Evolutionary conservation across 2,329 filamentous ascomycete genomes (phyloP), one percentile per base, ranked within the genome.

Genomic region (Fusarium pseudoanthophilum): DNA sequence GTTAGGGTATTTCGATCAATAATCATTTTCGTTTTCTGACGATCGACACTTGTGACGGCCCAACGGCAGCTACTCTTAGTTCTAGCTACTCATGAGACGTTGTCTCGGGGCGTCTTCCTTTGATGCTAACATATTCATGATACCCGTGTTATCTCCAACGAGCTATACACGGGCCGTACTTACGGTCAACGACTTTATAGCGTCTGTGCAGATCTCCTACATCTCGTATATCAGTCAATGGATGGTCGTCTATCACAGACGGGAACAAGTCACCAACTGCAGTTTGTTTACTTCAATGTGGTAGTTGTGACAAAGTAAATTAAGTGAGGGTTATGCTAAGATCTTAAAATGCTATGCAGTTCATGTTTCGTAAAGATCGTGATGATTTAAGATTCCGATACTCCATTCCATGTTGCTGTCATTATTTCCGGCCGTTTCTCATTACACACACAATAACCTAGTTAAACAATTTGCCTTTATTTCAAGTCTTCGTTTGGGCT

Each of bases 321-420:
- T 53, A 39, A 53, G 24, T 10, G 24, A 40, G 4, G 2, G 40
- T 16, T 30, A 32, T 39, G 24, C 39, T 61, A n/a, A 26, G 37
- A 57, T 69, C 28, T 56, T 36, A 58, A 16, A 51, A 46, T 45
- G 26, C 24, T 49, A 8, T 45, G 24, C 24, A 43, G 20, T 20
- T 39, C 13, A 13, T 37, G 18, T 7, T 39, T 69, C 53, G 18
- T 71, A 43, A 56, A 34, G 42, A 60, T 71, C 39, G 39, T 71
- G 30, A 70, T 43, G 26, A 26, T 56, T 56, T 24, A n/a, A 10
- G 49, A 8, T 39, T 42, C 37, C 57, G 0, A 34, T 48, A 18
- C 43, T 43, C 34, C 43, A 11, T 32, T 32, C 46, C 40, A 3
- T 46, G 14, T 32, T 28, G 18, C 28, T 49, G 20, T 64, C 42